These are phyloP conservation scores for Colletotrichum trifolii DNA, from an alignment of 2,329 filamentous ascomycete genomes.

Conservation along the genomic window DNA sequence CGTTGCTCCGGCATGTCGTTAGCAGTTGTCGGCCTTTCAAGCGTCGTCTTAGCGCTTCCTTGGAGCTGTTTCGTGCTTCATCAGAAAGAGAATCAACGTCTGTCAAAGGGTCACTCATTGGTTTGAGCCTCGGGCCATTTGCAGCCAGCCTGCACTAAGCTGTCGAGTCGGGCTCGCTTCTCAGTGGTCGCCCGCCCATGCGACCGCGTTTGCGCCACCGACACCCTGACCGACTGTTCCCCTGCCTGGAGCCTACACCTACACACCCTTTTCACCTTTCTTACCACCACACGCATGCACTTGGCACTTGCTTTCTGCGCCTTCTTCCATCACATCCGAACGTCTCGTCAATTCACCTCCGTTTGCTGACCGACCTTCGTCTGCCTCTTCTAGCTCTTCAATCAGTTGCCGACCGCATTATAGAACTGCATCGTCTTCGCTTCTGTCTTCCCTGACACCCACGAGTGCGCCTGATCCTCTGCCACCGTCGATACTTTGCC, in stretches of 20 bases:
- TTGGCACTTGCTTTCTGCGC: neutral
- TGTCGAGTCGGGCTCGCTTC: slow-evolving; percentile 13
- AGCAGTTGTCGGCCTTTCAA: slow-evolving; percentile 24
- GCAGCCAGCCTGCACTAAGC: neutral
- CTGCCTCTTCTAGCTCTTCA: slow-evolving; percentile 12
- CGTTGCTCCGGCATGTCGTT: slow-evolving; percentile 22
- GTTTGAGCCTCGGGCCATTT: slow-evolving; percentile 7
- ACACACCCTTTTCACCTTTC: no score
- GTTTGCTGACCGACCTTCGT: slow-evolving; percentile 29
- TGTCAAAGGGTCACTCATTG: slow-evolving; percentile 11
- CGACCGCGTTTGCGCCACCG: slow-evolving; percentile 33
- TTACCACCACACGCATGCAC: no score
- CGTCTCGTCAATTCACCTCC: neutral
- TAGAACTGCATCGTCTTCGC: slow-evolving; percentile 21
- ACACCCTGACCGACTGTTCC: slow-evolving; percentile 36
- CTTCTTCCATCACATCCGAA: slow-evolving; percentile 32
- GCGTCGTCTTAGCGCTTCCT: slow-evolving; percentile 26
- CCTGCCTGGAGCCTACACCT: slow-evolving; percentile 25
- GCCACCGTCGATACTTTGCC: slow-evolving; percentile 13
- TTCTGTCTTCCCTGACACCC: neutral
- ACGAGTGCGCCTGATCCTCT: slow-evolving; percentile 13
- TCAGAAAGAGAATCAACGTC: slow-evolving; percentile 7
- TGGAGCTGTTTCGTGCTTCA: slow-evolving; percentile 19
- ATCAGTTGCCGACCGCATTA: slow-evolving; percentile 8
- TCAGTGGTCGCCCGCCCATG: slow-evolving; percentile 29